Percentiles rank a stretch among this genome's conserved stretches.
phyloP scores from a whole-genome alignment of 179 eudicot species.

The Silene vulgaris region DNA sequence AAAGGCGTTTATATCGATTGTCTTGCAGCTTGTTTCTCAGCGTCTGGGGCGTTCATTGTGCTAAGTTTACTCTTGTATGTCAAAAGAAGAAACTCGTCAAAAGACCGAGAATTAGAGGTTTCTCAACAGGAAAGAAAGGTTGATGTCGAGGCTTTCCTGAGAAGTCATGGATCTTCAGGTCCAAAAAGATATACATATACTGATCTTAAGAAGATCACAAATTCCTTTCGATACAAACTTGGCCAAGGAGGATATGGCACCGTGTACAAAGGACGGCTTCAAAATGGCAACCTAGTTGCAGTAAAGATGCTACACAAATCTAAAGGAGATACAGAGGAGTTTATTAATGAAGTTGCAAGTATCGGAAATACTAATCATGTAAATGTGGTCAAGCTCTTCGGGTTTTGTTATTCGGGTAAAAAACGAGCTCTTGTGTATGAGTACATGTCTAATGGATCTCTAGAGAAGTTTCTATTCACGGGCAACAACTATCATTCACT shows the following conservation, averaged over 20 bases:
- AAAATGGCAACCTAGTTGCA: constrained; percentile 28
- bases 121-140: constrained; percentile 14
- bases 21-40: constrained; percentile 24
- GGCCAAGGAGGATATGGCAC: constrained; percentile 38
- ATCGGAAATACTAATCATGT: constrained; percentile 36
- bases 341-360: constrained; percentile 39
- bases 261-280: constrained; percentile 30
- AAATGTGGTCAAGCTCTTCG: constrained; percentile 33
- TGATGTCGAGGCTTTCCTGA: constrained; percentile 29
- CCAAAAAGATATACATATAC: constrained; percentile 28
- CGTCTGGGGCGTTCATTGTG: constrained; percentile 9
- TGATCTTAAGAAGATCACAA: constrained; percentile 33
- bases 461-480: constrained; percentile 28
- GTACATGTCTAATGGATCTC: constrained; percentile 40
- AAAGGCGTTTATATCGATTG: neutral
- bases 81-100: constrained; percentile 7
- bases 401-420: constrained; percentile 31
- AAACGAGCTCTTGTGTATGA: constrained; percentile 35
- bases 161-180: constrained; percentile 25
- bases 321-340: constrained; percentile 29
- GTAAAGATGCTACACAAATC: constrained; percentile 30
- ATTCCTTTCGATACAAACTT: constrained; percentile 30
- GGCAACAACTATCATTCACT: constrained; percentile 14
- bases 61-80: constrained; percentile 4
- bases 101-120: neutral